Conservation (phyloP, 306 rosid genomes). For the Begonia loranthoides region DNA sequence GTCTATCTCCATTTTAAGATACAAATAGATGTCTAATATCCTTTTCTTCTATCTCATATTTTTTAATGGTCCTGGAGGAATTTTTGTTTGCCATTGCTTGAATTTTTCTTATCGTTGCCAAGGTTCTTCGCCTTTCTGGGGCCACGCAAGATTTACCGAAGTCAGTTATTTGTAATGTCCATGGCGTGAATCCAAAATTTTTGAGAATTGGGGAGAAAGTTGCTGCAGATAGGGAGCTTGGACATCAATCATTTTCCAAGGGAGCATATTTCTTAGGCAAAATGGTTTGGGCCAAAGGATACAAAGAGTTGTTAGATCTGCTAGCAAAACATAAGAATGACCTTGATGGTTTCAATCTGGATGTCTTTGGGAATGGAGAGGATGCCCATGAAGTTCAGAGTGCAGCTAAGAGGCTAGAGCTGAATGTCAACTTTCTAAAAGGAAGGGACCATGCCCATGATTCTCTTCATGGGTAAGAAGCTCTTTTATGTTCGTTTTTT, state of each 20-base stretch:
- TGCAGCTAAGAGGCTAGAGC: conserved; percentile 49
- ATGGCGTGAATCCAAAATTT: conserved; percentile 94
- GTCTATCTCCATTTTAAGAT: too few species aligned
- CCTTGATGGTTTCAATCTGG: conserved; percentile 57
- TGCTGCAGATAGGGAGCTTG: conserved; percentile 50
- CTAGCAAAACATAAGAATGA: conserved; percentile 51
- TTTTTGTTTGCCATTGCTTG: too few species aligned
- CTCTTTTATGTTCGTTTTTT: conserved; percentile 3
- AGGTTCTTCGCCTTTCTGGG: conserved; percentile 88
- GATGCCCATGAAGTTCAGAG: conserved; percentile 59
- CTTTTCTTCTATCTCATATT: too few species aligned
- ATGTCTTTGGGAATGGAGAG: conserved; percentile 86
- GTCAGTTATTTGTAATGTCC: conserved; percentile 75
- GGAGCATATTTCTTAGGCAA: conserved; percentile 91
- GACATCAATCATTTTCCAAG: conserved; percentile 46
- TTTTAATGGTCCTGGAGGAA: too few species aligned
- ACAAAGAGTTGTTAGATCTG: conserved; percentile 70
- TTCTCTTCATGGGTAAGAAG: conserved; percentile 69
- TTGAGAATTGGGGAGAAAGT: conserved; percentile 63
- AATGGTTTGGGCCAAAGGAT: conserved; percentile 96
- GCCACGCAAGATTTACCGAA: conserved; percentile 82
- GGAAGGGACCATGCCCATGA: conserved; percentile 81
- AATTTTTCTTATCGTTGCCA: too few species aligned
- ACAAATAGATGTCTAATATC: too few species aligned
- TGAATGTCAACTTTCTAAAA: conserved; percentile 56